These are phyloP conservation scores for Microbotryum silenes-acaulis DNA, from an alignment of 1,284 basidiomycete genomes.

Conservation along the genomic window DNA sequence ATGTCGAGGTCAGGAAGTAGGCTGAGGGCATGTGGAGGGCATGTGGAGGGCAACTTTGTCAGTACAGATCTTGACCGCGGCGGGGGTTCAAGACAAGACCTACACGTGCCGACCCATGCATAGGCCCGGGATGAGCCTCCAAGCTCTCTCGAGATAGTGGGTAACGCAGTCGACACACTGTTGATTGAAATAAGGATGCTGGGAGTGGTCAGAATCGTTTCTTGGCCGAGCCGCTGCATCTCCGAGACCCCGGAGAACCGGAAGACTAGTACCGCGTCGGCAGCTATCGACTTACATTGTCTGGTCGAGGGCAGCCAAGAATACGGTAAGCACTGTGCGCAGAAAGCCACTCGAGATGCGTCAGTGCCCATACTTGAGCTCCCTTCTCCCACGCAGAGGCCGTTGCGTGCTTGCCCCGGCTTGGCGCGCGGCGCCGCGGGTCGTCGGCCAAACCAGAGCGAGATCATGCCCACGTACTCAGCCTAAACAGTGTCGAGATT, in stretches of 20 bases:
- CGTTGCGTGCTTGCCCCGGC: neutral
- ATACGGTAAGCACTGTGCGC: slow-evolving; percentile 41
- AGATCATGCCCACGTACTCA: neutral
- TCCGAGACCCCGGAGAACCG: too few relatives aligned
- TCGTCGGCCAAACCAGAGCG: neutral
- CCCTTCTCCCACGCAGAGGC: neutral
- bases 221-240: neutral
- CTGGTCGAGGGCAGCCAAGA: slow-evolving; percentile 49
- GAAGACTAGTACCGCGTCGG: neutral
- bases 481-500: slow-evolving; percentile 1
- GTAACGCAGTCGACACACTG: slow-evolving; percentile 27
- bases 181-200: too few relatives aligned
- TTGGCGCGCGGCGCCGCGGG: neutral
- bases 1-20: slow-evolving; percentile 63
- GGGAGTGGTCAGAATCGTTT: neutral
- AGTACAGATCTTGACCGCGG: neutral
- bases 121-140: slow-evolving; percentile 10
- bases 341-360: slow-evolving; percentile 37
- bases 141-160: slow-evolving; percentile 30
- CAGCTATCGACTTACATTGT: slow-evolving; percentile 36
- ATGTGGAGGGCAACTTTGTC: too few relatives aligned
- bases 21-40: slow-evolving; percentile 33
- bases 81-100: neutral
- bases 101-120: slow-evolving; percentile 12
- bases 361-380: slow-evolving; percentile 28